Percentiles rank a stretch among this genome's conserved stretches.
Evolutionary conservation across 192 early-diverging fungal species (phyloP).

Genomic region (Coemansia sp.): DNA sequence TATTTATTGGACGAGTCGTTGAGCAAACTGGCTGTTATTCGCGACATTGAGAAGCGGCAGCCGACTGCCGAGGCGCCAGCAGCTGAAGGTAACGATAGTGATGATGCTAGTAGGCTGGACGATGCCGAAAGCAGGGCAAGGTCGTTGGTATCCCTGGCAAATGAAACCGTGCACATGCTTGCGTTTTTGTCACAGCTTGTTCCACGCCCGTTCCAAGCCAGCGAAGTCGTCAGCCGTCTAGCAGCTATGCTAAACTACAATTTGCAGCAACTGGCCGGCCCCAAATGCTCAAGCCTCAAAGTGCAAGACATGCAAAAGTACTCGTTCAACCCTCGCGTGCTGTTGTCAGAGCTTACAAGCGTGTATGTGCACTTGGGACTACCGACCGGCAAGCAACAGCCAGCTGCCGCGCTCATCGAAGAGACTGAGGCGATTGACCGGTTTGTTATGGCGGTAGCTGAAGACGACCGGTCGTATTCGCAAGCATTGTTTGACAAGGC

Average conservation of each 20-base stretch:
- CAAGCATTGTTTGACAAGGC: constrained; percentile 80
- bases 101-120: constrained; percentile 26
- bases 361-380: constrained; percentile 79
- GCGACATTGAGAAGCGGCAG: constrained; percentile 62
- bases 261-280: constrained; percentile 84
- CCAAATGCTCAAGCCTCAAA: constrained; percentile 85
- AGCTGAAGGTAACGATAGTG: constrained; percentile 19
- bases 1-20: constrained; percentile 93
- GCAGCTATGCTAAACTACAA: constrained; percentile 99
- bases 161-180: constrained; percentile 94
- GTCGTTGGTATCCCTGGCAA: constrained; percentile 83
- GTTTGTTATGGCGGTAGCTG: constrained; percentile 82
- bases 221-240: constrained; percentile 86
- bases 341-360: constrained; percentile 81
- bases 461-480: constrained; percentile 82
- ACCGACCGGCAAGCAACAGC: not conserved
- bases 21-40: constrained; percentile 82
- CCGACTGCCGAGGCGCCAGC: constrained; percentile 14
- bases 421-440: constrained; percentile 39
- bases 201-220: constrained; percentile 80
- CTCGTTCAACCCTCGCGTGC: constrained; percentile 79
- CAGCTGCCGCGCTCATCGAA: constrained; percentile 1
- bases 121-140: constrained; percentile 78
- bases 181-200: constrained; percentile 77
- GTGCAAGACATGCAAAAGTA: constrained; percentile 75